Evolutionary conservation across 2,329 filamentous ascomycete species (phyloP).

Genomic region (Fusarium sp.): DNA sequence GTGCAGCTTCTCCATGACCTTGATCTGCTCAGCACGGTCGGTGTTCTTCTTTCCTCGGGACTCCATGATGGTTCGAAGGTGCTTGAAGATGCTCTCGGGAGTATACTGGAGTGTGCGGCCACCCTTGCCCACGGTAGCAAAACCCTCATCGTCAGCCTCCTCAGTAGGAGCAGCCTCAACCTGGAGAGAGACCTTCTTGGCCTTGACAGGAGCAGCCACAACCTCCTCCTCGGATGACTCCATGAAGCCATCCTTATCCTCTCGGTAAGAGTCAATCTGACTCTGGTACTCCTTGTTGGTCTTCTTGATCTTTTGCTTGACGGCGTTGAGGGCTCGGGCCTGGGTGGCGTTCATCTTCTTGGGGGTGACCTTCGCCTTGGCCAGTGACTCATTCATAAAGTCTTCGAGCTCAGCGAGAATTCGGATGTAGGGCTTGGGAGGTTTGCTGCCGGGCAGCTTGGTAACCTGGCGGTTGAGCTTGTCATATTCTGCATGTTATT

Average conservation of each 20-base stretch:
- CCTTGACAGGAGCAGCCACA: slow-evolving; percentile 62
- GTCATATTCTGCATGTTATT: slow-evolving; percentile 78
- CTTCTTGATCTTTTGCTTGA: slow-evolving; percentile 99
- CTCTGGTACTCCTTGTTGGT: slow-evolving; percentile 94
- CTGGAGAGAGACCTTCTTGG: slow-evolving; percentile 54
- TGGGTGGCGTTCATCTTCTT: slow-evolving; percentile 99
- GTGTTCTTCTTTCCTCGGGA: slow-evolving; percentile 99
- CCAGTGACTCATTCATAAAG: slow-evolving; percentile 90
- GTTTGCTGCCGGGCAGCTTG: slow-evolving; percentile 82
- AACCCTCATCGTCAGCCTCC: slow-evolving; percentile 84
- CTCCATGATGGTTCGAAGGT: slow-evolving; percentile 92
- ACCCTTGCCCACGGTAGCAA: slow-evolving; percentile 87
- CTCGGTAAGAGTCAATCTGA: slow-evolving; percentile 88
- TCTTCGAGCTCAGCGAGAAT: slow-evolving; percentile 94
- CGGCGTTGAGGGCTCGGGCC: slow-evolving; percentile 92
- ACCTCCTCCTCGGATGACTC: slow-evolving; percentile 81
- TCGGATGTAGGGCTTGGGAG: slow-evolving; percentile 93
- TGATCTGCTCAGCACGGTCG: slow-evolving; percentile 93
- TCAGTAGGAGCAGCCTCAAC: slow-evolving; percentile 59
- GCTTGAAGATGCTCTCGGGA: slow-evolving; percentile 97
- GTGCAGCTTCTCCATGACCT: slow-evolving; percentile 94
- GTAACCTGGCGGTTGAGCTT: slow-evolving; percentile 89
- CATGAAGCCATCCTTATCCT: slow-evolving; percentile 89
- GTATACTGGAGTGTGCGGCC: slow-evolving; percentile 93
- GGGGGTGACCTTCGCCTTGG: slow-evolving; percentile 93